These are phyloP conservation scores for Astragalus glycyphyllos DNA, from an alignment of 306 rosid genomes.

Conservation along the genomic window DNA sequence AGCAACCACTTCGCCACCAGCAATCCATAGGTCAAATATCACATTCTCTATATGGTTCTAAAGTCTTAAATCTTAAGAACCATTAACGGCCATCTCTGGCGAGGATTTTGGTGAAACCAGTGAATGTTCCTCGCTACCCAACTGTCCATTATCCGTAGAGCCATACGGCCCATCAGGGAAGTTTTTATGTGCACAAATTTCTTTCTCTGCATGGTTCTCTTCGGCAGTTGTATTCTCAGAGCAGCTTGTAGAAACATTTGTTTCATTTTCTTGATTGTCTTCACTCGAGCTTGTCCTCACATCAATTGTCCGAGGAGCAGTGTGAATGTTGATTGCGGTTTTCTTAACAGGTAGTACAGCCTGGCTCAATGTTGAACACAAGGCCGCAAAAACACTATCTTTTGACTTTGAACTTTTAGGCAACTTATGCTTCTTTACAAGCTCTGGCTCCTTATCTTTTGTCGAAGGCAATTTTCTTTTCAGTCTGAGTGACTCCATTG, in stretches of 20 bases:
- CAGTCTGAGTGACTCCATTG: slow-evolving; percentile 74
- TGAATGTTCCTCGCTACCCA: slow-evolving; percentile 70
- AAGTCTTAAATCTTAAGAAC: slow-evolving; percentile 53
- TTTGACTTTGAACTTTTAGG: slow-evolving; percentile 66
- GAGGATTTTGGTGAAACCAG: slow-evolving; percentile 85
- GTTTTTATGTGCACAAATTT: slow-evolving; percentile 54
- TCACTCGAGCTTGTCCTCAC: slow-evolving; percentile 52
- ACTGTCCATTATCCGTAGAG: slow-evolving; percentile 60
- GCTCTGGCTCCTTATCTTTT: slow-evolving; percentile 63
- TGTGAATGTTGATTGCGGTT: slow-evolving; percentile 46
- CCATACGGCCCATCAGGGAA: slow-evolving; percentile 59
- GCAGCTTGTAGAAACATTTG: slow-evolving; percentile 49
- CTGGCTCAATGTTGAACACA: slow-evolving; percentile 80
- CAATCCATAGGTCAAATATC: slow-evolving; percentile 48
- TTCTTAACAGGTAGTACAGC: slow-evolving; percentile 74
- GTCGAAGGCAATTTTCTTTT: slow-evolving; percentile 71
- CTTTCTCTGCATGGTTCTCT: slow-evolving; percentile 63
- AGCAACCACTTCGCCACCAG: slow-evolving; percentile 54
- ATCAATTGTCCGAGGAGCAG: slow-evolving; percentile 47
- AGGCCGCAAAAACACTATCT: slow-evolving; percentile 69
- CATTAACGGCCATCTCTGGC: slow-evolving; percentile 87
- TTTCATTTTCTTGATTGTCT: slow-evolving; percentile 50
- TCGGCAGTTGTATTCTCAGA: slow-evolving; percentile 47
- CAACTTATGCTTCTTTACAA: slow-evolving; percentile 62
- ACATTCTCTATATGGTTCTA: slow-evolving; percentile 33